Evolutionary conservation across 2,329 filamentous ascomycete genomes (phyloP), one percentile per base, ranked within the genome.

Genomic region (Pezicula rhizophila): DNA sequence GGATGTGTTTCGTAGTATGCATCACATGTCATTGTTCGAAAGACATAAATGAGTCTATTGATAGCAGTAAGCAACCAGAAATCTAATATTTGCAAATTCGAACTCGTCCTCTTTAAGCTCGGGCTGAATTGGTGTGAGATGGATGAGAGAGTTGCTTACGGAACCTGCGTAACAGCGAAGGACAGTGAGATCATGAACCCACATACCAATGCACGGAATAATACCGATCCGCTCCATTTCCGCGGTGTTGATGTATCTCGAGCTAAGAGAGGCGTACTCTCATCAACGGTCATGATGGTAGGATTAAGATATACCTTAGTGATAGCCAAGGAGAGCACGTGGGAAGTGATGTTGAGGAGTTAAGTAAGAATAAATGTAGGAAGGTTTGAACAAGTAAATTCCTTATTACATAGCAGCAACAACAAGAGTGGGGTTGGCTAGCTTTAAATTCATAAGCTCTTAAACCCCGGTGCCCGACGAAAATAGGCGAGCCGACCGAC

Each of bases 21-120:
- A 47, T 88, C 80, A 65, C 84, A 88, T 43, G 80, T 81, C 83
- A 88, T 87, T 1, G 85, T 62, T 49, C 82, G 80, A 57, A 88
- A 87, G 20, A 84, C 80, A 63, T 84, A 85, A 41, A 85, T 64
- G 7, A 76, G 23, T 23, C 55, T 57, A 42, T 15, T 14, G 4
- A 52, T 17, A 12, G 7, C 28, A 31, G 28, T 31, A 31, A 31
- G 28, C 28, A 4, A 10, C 12, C 7, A 31, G 7, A 2, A 10
- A 31, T 7, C 11, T 12, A 12, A 31, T 17, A 14, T 49, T 8
- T 47, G 39, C 20, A 31, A 18, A 35, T 10, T 7, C 3, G 2
- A 20, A 44, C n/a, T 10, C 15, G 25, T 1, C n/a, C 18, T 17
- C 42, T 11, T 6, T n/a, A 31, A 23, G 15, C 8, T 17, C 8